Conservation (phyloP, 2,329 filamentous ascomycete species). For the Rhynchosporium graminicola region DNA sequence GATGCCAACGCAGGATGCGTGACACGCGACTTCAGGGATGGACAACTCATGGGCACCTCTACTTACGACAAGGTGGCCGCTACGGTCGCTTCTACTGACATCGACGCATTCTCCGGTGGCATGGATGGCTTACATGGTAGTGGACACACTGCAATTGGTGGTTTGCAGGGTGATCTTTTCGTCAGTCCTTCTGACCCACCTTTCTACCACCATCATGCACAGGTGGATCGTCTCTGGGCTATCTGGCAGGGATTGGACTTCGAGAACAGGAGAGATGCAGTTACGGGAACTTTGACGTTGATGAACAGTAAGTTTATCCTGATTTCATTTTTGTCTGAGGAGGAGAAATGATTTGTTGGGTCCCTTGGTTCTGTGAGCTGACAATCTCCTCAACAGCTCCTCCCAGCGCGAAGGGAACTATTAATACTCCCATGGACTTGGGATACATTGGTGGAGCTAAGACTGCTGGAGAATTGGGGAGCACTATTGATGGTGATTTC, state of each 20-base stretch:
- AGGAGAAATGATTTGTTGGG: too few species aligned
- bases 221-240: constrained; percentile 8
- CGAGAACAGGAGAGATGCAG: not conserved
- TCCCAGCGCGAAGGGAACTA: constrained; percentile 37
- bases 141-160: not conserved
- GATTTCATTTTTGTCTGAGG: too few species aligned
- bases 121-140: not conserved
- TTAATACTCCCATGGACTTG: constrained; percentile 29
- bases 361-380: not conserved
- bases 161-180: not conserved
- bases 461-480: not conserved
- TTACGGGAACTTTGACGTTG: constrained; percentile 6
- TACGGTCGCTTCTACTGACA: constrained; percentile 43
- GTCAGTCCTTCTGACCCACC: not conserved
- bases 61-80: constrained; percentile 28
- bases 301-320: not conserved
- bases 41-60: constrained; percentile 18
- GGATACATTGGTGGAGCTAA: not conserved
- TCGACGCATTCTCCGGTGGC: not conserved
- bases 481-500: constrained; percentile 1
- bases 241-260: constrained; percentile 6
- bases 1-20: constrained; percentile 46
- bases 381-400: not conserved
- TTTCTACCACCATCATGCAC: constrained; percentile 5
- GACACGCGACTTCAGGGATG: constrained; percentile 45